A percentile compares a stretch with the other conserved stretches of the same genome.
These are phyloP conservation scores for Termitomyces sp. DNA, from an alignment of 768 basidiomycete species.

Conservation along the genomic window DNA sequence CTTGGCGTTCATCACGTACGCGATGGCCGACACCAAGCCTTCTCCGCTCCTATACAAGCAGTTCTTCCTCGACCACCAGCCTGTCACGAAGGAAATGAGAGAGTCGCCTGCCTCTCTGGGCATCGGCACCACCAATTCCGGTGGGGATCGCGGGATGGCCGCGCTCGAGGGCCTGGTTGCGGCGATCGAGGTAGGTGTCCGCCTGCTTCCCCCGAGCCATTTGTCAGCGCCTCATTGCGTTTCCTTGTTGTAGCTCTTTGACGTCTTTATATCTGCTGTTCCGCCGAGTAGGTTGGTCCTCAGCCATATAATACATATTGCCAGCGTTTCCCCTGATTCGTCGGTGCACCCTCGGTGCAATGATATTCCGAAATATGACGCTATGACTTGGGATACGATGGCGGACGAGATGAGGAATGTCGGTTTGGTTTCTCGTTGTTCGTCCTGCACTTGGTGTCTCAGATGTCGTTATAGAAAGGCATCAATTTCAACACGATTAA, in stretches of 20 bases:
- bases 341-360: slow-evolving; percentile 54
- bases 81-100: slow-evolving; percentile 38
- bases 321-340: slow-evolving; percentile 49
- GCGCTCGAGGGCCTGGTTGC: slow-evolving; percentile 68
- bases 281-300: slow-evolving; percentile 16
- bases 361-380: slow-evolving; percentile 37
- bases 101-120: slow-evolving; percentile 43
- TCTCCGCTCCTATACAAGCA: slow-evolving; percentile 49
- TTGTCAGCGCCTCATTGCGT: not conserved
- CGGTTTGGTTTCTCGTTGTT: not conserved
- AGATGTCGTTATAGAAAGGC: slow-evolving; percentile 37
- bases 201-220: not conserved
- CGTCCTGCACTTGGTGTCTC: not conserved
- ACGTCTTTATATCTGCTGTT: slow-evolving; percentile 25
- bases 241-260: slow-evolving; percentile 29
- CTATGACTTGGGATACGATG: slow-evolving; percentile 53
- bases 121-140: slow-evolving; percentile 49
- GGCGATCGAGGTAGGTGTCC: slow-evolving; percentile 52
- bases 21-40: slow-evolving; percentile 47
- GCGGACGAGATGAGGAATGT: slow-evolving; percentile 61
- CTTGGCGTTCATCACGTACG: slow-evolving; percentile 60
- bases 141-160: slow-evolving; percentile 50
- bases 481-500: slow-evolving; percentile 51
- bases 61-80: slow-evolving; percentile 44
- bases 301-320: slow-evolving; percentile 56